Evolutionary conservation across 306 rosid genomes (phyloP), one percentile per base, ranked within the genome.

Genomic region (Quercus alba): DNA sequence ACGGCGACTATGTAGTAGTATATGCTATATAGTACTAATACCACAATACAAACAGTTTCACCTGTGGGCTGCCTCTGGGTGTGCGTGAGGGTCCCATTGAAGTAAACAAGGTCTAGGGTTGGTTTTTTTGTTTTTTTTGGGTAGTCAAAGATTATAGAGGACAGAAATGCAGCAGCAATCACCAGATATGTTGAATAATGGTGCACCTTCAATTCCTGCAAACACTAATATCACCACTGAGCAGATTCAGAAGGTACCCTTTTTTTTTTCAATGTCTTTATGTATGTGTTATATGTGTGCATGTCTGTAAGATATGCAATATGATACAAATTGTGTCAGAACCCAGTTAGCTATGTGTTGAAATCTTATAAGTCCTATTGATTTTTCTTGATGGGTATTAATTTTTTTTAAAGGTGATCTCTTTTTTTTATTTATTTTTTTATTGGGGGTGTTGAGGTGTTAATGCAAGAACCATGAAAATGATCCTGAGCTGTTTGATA

Each of bases 171-270:
- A 85, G 10, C 75, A 33, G 12, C 54, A 49, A 49, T 9, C 19
- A 21, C 67, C 73, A 31, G 70, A 82, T 74, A 86, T 84, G 89
- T 75, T 74, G 62, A 86, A 74, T 81, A 82, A 12, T 75, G 87
- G 14, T 49, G 54, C 87, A 77, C 77, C 84, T 86, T 38, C 87
- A 46, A 69, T 79, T 49, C 74, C 75, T 10, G n/a, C 73, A 73
- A 33, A 52, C 23, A 38, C 86, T 26, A 56, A 52, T 68, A 62
- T 82, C 78, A 46, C 89, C 51, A 84, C 89, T 57, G 90, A 90
- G 66, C 82, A 76, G 78, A 90, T 88, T 81, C 92, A 88, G 73
- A 77, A 83, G 92, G 94, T 87, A 26, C 77, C 18, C 35, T 14
- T 68, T 74, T 79, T 11, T 77, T 73, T 10, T 10, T 78, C 11